phyloP scores from a whole-genome alignment of 495 filamentous ascomycete species.

The Penicillium dipodomyicola region DNA sequence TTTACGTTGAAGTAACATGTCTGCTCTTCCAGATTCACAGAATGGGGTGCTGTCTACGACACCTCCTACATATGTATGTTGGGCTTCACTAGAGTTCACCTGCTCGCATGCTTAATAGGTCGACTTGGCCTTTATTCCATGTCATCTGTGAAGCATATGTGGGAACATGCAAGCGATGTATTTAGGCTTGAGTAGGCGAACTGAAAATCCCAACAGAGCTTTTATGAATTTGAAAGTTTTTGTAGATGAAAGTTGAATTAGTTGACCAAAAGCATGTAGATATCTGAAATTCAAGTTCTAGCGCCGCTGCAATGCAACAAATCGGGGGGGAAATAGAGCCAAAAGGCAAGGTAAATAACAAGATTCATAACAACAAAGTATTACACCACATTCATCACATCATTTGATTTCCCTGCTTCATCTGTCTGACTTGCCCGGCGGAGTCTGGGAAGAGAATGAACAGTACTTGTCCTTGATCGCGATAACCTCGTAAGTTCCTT shows the following conservation, averaged over 20 bases:
- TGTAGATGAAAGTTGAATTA: not conserved
- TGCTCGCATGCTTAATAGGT: not conserved
- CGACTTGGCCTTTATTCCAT: not conserved
- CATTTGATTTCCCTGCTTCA: slow-evolving; percentile 24
- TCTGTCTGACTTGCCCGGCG: slow-evolving; percentile 46
- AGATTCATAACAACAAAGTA: slow-evolving; percentile 18
- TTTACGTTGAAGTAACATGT: not conserved
- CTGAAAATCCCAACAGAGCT: not conserved
- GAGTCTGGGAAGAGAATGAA: slow-evolving; percentile 68
- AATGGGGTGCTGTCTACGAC: not conserved
- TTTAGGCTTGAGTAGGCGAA: not conserved
- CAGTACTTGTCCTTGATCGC: slow-evolving; percentile 91
- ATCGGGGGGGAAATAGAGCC: slow-evolving; percentile 9
- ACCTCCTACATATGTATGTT: not conserved
- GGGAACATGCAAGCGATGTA: not conserved
- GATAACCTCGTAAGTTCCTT: slow-evolving; percentile 96
- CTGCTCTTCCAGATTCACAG: not conserved
- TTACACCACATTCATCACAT: slow-evolving; percentile 23
- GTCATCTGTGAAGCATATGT: not conserved
- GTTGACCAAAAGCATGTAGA: slow-evolving; percentile 4
- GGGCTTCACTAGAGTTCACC: too few relatives aligned
- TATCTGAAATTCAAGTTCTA: slow-evolving; percentile 20
- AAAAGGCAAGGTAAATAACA: slow-evolving; percentile 13
- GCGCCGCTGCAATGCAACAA: slow-evolving; percentile 43
- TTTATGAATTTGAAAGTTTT: not conserved